Evolutionary conservation across 1,284 basidiomycete genomes (phyloP).

Genomic region (Testicularia cyperi): DNA sequence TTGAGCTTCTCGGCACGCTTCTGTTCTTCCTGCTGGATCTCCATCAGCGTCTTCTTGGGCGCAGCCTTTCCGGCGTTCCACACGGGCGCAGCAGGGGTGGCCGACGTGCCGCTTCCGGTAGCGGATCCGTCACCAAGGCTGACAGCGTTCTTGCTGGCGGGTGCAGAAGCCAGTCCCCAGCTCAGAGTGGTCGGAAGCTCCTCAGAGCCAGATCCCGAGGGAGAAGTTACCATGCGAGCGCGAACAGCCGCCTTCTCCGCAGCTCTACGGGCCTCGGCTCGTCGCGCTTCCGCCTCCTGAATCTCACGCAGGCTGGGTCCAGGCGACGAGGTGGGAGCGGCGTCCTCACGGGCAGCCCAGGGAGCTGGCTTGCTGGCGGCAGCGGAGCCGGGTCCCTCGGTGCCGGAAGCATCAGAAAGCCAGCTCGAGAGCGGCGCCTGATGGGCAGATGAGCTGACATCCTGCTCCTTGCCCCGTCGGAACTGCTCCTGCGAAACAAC

Average conservation of each 20-base stretch:
- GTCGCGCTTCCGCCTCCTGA: constrained; percentile 86
- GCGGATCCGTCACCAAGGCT: constrained; percentile 70
- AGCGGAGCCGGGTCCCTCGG: constrained; percentile 12
- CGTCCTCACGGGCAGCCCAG: constrained; percentile 51
- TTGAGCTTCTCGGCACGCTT: constrained; percentile 64
- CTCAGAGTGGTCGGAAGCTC: constrained; percentile 57
- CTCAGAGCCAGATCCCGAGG: constrained; percentile 49
- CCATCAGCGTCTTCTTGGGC: constrained; percentile 91
- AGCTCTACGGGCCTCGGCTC: constrained; percentile 70
- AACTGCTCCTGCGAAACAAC: constrained; percentile 49
- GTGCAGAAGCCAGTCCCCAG: constrained; percentile 62
- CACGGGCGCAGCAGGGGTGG: constrained; percentile 61
- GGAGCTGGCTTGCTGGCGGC: constrained; percentile 47
- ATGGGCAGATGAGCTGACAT: constrained; percentile 1
- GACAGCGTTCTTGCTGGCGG: constrained; percentile 70
- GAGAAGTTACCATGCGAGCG: constrained; percentile 47
- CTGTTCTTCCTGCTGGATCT: constrained; percentile 94
- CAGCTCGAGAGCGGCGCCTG: constrained; percentile 37
- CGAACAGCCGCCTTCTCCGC: constrained; percentile 47
- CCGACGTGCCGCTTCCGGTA: too few species aligned
- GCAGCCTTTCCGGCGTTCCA: constrained; percentile 41
- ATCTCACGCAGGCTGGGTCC: constrained; percentile 79
- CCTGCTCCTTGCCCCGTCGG: constrained; percentile 17
- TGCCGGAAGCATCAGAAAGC: constrained; percentile 21
- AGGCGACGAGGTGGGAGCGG: constrained; percentile 5